Base-by-base conservation (phyloP, 2,329 filamentous ascomycete genomes). In the Chaetomium sp. region DNA sequence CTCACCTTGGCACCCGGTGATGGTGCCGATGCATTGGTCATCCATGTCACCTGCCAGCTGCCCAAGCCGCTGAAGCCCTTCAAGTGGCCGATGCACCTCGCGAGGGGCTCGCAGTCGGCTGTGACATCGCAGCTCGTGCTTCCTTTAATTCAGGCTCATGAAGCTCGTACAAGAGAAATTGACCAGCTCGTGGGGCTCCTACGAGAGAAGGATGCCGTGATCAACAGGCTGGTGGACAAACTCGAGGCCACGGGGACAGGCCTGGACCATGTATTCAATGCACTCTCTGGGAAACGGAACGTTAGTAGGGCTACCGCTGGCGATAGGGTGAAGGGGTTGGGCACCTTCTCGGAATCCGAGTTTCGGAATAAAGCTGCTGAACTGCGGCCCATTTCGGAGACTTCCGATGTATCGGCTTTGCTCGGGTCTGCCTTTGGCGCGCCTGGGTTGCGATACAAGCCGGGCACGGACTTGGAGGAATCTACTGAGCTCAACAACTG, bases 41-140 rank as follows among this genome's bases (percentile, higher is more conserved):
- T 90, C 40, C 74, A 77, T 42, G 72, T 87, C 34, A 82, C 75
- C 3, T 82, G 82, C 54, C 70, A 77, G 7, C 74, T 92, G 10
- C 84, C 86, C 1, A 69, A 74, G n/a, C 82, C 82, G 1, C 73
- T 91, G 35, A 73, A 76, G 48, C 77, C 81, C 5, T 72, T 92
- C 38, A 72, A 73, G 57, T 92, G 89, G 88, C 78, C 77, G 0
- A 75, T 91, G 54, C 70, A 77, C 48, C 70, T 92, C 14, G 67
- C 66, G 34, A 79, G 75, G 58, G 70, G 69, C 19, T 68, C 74
- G 1, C 63, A 73, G 7, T 71, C 72, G 14, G 67, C 70, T 10
- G 65, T 81, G 4, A 71, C 77, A 7, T 74, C 74, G 1, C 72
- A 76, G 55, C 71, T 84, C 38, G 74, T 82, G 10, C 65, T 81